These are phyloP conservation scores for Phytophthora rubi DNA, from an alignment of 352 stramenopile species.

Conservation along the genomic window DNA sequence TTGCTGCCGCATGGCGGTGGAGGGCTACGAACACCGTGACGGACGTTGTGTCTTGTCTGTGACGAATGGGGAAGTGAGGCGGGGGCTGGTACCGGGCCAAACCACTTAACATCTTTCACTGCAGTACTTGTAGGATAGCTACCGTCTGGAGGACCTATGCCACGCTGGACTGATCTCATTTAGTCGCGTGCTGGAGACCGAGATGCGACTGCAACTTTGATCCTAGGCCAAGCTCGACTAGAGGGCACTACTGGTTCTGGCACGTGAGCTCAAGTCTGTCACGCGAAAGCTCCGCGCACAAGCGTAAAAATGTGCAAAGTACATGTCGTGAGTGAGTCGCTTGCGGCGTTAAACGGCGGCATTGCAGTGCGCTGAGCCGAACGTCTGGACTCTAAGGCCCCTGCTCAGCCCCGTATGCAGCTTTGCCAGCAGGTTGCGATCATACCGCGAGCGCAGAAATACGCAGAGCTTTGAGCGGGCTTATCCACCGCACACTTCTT, in stretches of 20 bases:
- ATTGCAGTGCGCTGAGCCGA: not conserved
- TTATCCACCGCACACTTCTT: conserved; percentile 13
- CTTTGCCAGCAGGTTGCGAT: not conserved
- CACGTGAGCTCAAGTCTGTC: conserved; percentile 3
- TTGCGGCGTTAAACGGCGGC: not conserved
- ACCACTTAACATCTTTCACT: conserved; percentile 23
- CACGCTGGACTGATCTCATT: conserved; percentile 13
- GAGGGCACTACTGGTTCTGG: not conserved
- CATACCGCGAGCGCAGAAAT: conserved; percentile 9
- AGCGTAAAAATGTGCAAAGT: not conserved
- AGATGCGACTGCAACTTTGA: not conserved
- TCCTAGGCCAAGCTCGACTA: conserved; percentile 1
- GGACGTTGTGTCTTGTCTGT: not conserved
- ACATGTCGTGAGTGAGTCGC: not conserved
- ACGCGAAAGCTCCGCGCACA: not conserved
- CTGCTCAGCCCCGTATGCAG: not conserved
- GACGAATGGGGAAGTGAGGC: conserved; percentile 31
- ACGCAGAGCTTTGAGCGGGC: not conserved
- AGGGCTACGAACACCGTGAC: conserved; percentile 13
- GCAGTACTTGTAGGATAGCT: not conserved
- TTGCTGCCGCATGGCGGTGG: conserved; percentile 10
- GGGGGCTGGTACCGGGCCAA: not conserved
- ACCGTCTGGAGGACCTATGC: not conserved
- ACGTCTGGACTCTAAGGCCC: not conserved
- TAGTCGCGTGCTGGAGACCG: not conserved